phyloP scores from a whole-genome alignment of 306 rosid species.

The Corylus avellana region DNA sequence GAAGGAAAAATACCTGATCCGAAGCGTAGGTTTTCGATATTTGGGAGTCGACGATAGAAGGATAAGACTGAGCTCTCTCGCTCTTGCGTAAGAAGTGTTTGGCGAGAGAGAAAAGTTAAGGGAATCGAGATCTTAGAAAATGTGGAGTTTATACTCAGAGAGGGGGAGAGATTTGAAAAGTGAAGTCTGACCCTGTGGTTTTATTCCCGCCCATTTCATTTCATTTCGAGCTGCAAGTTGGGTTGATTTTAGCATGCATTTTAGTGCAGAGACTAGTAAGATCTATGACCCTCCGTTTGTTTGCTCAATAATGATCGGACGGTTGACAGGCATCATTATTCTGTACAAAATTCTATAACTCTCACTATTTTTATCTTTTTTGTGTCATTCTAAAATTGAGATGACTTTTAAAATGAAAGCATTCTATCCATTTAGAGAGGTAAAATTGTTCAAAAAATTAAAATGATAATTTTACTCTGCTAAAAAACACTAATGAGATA shows the following conservation, averaged over 20 bases:
- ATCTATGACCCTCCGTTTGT: neutral
- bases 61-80: neutral
- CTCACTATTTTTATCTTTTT: no score
- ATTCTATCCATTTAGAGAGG: no score
- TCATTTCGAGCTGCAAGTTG: neutral
- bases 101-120: neutral
- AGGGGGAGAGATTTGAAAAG: neutral
- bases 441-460: no score
- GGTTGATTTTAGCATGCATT: neutral
- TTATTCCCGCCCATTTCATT: neutral
- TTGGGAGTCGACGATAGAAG: neutral
- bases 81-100: neutral
- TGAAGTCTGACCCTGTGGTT: neutral
- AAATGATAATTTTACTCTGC: no score
- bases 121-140: neutral
- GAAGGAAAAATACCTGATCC: neutral
- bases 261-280: neutral
- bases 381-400: no score
- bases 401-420: no score
- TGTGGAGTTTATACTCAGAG: neutral
- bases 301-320: neutral
- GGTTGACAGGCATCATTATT: no score
- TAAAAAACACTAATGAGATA: no score
- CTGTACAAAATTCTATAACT: no score
- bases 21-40: neutral